Evolutionary conservation across 2,329 filamentous ascomycete species (phyloP).

Genomic region (Aspergillus sp.): DNA sequence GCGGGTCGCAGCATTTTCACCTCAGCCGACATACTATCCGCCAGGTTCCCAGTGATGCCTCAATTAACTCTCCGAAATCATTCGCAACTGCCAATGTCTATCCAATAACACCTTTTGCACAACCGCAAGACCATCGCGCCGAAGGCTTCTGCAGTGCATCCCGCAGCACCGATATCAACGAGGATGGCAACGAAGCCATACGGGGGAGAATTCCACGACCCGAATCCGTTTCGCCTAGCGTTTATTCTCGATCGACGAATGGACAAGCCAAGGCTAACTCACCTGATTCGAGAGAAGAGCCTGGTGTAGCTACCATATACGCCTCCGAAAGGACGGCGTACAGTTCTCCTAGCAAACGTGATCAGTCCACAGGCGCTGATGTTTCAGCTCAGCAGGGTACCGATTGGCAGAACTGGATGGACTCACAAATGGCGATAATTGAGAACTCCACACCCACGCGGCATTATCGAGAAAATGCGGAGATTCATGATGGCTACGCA

Average conservation of each 20-base stretch:
- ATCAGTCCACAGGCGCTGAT: constrained; percentile 1
- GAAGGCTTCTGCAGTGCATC: neutral
- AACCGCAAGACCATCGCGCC: neutral
- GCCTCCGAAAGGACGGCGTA: constrained; percentile 30
- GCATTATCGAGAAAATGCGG: constrained; percentile 41
- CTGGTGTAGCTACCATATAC: constrained; percentile 41
- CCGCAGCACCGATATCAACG: constrained; percentile 6
- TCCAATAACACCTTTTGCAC: constrained; percentile 22
- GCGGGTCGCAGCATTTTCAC: constrained; percentile 24
- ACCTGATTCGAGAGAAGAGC: constrained; percentile 19
- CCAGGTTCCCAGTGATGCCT: constrained; percentile 31
- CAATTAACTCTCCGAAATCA: constrained; percentile 29
- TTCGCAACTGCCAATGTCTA: constrained; percentile 30
- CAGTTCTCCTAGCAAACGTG: constrained; percentile 28
- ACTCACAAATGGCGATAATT: constrained; percentile 35
- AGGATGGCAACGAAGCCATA: constrained; percentile 23
- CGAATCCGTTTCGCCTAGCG: constrained; percentile 36
- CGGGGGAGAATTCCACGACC: constrained; percentile 2
- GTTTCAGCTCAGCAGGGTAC: constrained; percentile 23
- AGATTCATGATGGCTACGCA: constrained; percentile 31
- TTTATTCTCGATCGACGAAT: constrained; percentile 45
- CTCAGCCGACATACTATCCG: constrained; percentile 30
- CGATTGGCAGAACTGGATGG: constrained; percentile 42
- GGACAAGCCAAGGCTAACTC: constrained; percentile 19
- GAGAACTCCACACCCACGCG: constrained; percentile 25